phyloP scores from a whole-genome alignment of 345 rosid genomes.

The Eucalyptus virginea region DNA sequence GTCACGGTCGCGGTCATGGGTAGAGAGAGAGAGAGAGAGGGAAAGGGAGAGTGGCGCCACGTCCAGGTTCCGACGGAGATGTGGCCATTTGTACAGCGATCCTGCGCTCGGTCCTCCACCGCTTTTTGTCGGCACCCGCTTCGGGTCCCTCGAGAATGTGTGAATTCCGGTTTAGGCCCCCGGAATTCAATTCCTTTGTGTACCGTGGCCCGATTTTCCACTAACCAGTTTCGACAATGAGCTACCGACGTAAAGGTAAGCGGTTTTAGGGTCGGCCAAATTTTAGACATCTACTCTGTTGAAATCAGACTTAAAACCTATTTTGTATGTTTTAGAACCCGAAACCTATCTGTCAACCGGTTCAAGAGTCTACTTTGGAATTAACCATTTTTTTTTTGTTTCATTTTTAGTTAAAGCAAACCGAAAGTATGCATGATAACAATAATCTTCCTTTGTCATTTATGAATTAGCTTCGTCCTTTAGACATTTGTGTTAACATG shows the following conservation, averaged over 20 bases:
- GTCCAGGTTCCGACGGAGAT: background rate
- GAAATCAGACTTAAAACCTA: background rate
- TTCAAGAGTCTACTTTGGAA: too few species aligned
- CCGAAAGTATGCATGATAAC: rapidly evolving
- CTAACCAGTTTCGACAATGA: background rate
- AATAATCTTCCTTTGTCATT: too few species aligned
- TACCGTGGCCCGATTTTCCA: background rate
- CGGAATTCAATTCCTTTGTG: background rate
- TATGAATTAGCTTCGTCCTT: too few species aligned
- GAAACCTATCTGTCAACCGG: too few species aligned
- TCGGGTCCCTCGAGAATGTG: background rate
- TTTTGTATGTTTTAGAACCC: too few species aligned
- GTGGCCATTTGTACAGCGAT: background rate
- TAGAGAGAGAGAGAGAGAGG: background rate
- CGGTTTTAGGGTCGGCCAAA: background rate
- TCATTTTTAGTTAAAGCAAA: too few species aligned
- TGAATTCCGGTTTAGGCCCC: background rate
- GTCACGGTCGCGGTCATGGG: background rate
- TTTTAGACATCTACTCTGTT: background rate
- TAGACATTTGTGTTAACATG: too few species aligned
- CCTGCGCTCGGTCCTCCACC: background rate
- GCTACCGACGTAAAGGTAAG: background rate
- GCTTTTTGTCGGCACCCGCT: background rate
- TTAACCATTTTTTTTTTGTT: too few species aligned
- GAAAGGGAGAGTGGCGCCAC: background rate